These are phyloP conservation scores for Penicillium robsamsonii DNA, from an alignment of 495 filamentous ascomycete genomes.

Conservation along the genomic window DNA sequence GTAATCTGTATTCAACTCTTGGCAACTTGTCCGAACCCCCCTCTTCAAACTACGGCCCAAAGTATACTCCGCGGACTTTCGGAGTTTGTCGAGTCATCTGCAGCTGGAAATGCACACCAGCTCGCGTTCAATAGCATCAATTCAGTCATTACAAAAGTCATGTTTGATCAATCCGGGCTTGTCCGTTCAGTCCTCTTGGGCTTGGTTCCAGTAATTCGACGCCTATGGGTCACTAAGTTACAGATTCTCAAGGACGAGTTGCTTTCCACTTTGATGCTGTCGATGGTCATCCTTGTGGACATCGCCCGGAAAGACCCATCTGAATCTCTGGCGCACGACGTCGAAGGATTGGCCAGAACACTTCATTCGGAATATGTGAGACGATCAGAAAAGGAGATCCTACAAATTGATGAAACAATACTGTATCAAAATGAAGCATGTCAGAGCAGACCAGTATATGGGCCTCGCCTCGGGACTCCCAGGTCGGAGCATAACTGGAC, in stretches of 20 bases:
- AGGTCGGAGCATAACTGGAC: conserved; percentile 52
- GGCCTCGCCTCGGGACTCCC: conserved; percentile 41
- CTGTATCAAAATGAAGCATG: conserved; percentile 43
- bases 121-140: conserved; percentile 75
- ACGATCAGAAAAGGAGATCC: conserved; percentile 65
- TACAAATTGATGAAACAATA: conserved; percentile 71
- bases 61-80: conserved; percentile 57
- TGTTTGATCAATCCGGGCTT: conserved; percentile 65
- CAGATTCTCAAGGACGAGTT: conserved; percentile 65
- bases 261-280: conserved; percentile 66
- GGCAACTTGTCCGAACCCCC: conserved; percentile 67
- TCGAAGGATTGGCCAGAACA: conserved; percentile 58
- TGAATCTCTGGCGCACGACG: conserved; percentile 25
- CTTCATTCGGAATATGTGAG: conserved; percentile 71
- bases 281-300: conserved; percentile 38
- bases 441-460: conserved; percentile 26
- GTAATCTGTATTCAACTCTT: conserved; percentile 65
- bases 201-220: conserved; percentile 66
- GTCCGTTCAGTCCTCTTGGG: conserved; percentile 54
- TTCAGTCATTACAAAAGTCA: conserved; percentile 58
- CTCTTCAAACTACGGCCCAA: conserved; percentile 57
- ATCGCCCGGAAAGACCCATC: conserved; percentile 27
- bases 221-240: conserved; percentile 68
- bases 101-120: conserved; percentile 62
- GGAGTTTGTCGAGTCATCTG: conserved; percentile 57